Conservation (phyloP, 257 asterid species). For the Plantago ovata region DNA sequence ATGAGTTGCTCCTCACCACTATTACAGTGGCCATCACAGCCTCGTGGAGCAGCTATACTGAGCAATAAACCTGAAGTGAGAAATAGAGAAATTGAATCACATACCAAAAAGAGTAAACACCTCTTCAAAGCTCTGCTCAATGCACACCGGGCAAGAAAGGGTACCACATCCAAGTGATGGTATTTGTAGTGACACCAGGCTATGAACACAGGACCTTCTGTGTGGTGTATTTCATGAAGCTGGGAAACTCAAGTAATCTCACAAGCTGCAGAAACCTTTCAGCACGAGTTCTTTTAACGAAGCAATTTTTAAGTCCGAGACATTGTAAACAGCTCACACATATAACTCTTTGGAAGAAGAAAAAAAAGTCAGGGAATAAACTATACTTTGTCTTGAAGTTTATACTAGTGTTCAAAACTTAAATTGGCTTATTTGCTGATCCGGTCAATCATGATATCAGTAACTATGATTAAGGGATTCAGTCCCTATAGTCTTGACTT, state of each 20-base stretch:
- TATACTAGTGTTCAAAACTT: no score
- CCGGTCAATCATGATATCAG: no score
- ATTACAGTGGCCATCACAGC: constrained; percentile 59
- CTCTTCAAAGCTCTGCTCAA: constrained; percentile 57
- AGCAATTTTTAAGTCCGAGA: no score
- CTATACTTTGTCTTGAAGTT: no score
- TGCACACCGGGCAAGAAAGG: constrained; percentile 21
- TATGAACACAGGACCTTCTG: not conserved
- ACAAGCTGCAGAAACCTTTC: not conserved
- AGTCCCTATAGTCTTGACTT: no score
- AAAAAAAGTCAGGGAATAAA: no score
- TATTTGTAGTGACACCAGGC: not conserved
- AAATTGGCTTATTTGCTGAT: no score
- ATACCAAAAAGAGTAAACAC: constrained; percentile 49
- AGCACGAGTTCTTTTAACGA: not conserved
- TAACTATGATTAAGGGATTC: no score
- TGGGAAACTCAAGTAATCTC: not conserved
- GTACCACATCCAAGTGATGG: not conserved
- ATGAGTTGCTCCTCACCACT: constrained; percentile 1
- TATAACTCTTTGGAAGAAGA: no score
- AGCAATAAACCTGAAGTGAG: constrained; percentile 28
- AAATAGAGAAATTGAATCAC: constrained; percentile 36
- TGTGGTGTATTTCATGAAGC: not conserved
- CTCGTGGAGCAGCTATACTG: constrained; percentile 36
- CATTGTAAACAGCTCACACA: no score